Percentiles rank a stretch among this genome's conserved stretches.
phyloP scores from a whole-genome alignment of 2,329 filamentous ascomycete species.

The Didymella pinodella region DNA sequence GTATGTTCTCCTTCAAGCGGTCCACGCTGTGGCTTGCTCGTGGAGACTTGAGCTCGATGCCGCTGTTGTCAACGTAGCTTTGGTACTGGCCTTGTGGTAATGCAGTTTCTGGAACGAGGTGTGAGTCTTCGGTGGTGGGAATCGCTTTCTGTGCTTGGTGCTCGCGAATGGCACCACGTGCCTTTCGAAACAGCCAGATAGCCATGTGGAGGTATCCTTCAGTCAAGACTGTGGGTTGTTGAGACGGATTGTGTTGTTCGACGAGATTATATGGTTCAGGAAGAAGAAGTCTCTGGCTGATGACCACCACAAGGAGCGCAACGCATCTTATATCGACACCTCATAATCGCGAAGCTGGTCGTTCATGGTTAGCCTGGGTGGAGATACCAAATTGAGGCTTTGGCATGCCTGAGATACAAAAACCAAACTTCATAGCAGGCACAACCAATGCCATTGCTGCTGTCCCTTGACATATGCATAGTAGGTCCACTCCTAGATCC shows the following conservation, averaged over 20 bases:
- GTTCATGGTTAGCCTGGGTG: slow-evolving; percentile 3
- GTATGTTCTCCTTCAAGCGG: slow-evolving; percentile 16
- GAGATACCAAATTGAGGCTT: neutral
- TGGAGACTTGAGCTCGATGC: slow-evolving; percentile 7
- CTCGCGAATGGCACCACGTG: slow-evolving; percentile 34
- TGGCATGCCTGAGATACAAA: neutral
- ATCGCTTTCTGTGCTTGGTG: slow-evolving; percentile 31
- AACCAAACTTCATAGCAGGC: neutral
- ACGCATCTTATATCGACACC: slow-evolving; percentile 5
- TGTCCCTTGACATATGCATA: neutral
- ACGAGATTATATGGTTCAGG: neutral
- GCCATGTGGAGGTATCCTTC: slow-evolving; percentile 7
- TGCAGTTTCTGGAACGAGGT: slow-evolving; percentile 33
- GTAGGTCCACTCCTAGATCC: neutral
- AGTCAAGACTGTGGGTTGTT: neutral
- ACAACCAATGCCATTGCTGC: neutral
- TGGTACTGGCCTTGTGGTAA: slow-evolving; percentile 6
- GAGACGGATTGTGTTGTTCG: neutral
- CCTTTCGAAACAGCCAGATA: slow-evolving; percentile 37
- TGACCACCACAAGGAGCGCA: neutral
- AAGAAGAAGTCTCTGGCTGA: neutral
- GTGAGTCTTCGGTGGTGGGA: slow-evolving; percentile 34
- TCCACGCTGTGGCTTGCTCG: slow-evolving; percentile 8
- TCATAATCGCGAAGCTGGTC: slow-evolving; percentile 4
- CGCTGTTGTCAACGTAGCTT: slow-evolving; percentile 3